A percentile compares a stretch with the other conserved stretches of the same genome.
Conservation (phyloP, 768 basidiomycete species). For the Leccinum variicolor region DNA sequence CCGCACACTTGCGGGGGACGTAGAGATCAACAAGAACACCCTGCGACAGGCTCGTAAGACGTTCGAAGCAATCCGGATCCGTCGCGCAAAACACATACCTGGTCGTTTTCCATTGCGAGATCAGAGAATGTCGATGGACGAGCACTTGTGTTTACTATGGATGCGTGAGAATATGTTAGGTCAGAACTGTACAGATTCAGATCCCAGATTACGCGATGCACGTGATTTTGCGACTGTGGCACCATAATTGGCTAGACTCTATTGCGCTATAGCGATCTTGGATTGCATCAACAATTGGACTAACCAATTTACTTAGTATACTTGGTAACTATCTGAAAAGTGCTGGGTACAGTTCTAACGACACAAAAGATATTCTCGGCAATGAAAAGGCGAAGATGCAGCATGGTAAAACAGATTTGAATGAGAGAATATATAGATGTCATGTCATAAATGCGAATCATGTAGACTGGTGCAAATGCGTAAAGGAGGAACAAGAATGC, state of each 20-base stretch:
- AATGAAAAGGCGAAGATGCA: background rate
- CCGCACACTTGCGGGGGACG: conserved; percentile 99
- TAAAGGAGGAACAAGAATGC: conserved; percentile 22
- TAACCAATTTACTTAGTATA: background rate
- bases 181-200: conserved; percentile 32
- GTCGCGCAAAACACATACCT: conserved; percentile 45
- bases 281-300: conserved; percentile 3
- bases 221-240: background rate
- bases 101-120: conserved; percentile 84
- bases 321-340: background rate
- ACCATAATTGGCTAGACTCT: background rate
- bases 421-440: conserved; percentile 13
- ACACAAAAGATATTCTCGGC: background rate
- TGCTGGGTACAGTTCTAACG: conserved; percentile 1
- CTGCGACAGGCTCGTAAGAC: conserved; percentile 36
- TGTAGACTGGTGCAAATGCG: conserved; percentile 18
- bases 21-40: conserved; percentile 99
- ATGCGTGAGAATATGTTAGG: conserved; percentile 27
- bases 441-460: conserved; percentile 17
- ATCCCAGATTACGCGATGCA: conserved; percentile 2
- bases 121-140: conserved; percentile 7
- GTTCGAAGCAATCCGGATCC: background rate
- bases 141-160: background rate
- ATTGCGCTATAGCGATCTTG: background rate
- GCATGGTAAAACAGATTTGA: conserved; percentile 9